Evolutionary conservation across 768 basidiomycete species (phyloP).

Genomic region (Coprinopsis sp.): DNA sequence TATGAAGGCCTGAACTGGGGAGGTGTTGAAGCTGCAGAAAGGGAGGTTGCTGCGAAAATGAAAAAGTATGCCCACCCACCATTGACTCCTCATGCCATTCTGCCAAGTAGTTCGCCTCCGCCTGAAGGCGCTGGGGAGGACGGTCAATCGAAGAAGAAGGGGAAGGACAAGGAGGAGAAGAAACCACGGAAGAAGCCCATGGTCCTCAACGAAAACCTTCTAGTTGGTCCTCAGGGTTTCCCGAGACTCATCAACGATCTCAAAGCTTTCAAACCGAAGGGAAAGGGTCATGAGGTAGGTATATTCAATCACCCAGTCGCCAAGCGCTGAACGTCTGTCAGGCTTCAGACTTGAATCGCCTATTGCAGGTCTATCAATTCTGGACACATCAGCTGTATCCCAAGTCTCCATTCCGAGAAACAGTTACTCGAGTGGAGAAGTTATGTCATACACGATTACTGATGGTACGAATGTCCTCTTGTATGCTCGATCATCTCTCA

Average conservation of each 20-base stretch:
- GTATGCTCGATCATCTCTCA: not conserved
- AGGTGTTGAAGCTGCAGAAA: constrained; percentile 48
- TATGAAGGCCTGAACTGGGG: constrained; percentile 46
- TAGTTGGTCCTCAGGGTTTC: constrained; percentile 74
- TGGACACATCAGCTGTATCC: constrained; percentile 96
- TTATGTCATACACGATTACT: constrained; percentile 82
- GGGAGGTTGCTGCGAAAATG: constrained; percentile 51
- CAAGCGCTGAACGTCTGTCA: constrained; percentile 24
- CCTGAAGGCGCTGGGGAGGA: constrained; percentile 24
- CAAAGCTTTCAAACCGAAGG: constrained; percentile 75
- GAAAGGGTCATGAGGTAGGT: constrained; percentile 88
- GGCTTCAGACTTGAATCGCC: constrained; percentile 75
- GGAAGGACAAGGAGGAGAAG: constrained; percentile 27
- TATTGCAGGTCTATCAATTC: constrained; percentile 85
- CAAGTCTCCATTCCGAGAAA: constrained; percentile 82
- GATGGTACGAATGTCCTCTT: constrained; percentile 61
- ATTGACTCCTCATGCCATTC: constrained; percentile 41
- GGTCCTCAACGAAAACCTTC: constrained; percentile 69
- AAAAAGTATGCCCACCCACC: constrained; percentile 32
- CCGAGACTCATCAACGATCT: constrained; percentile 72
- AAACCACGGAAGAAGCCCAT: constrained; percentile 48
- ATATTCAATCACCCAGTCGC: not conserved
- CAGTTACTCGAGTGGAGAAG: constrained; percentile 80
- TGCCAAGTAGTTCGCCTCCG: constrained; percentile 48
- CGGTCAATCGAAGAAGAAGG: constrained; percentile 21